Conservation (phyloP, 2,329 filamentous ascomycete genomes). For the Fusarium albidum region DNA sequence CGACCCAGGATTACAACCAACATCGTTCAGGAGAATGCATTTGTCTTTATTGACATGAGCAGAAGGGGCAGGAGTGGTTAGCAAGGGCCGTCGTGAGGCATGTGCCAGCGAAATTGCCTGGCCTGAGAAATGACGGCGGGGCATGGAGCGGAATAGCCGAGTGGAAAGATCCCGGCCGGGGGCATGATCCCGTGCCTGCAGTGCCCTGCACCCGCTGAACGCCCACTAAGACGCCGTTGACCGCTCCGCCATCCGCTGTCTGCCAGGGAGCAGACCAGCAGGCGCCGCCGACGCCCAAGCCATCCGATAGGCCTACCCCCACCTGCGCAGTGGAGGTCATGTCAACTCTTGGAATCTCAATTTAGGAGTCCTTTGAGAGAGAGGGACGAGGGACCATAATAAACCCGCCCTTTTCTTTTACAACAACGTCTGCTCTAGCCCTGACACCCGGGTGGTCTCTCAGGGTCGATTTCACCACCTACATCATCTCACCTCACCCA, state of each 20-base stretch:
- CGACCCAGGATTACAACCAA: neutral
- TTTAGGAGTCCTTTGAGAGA: constrained; percentile 30
- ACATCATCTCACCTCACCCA: constrained; percentile 18
- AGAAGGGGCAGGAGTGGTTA: neutral
- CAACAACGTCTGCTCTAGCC: constrained; percentile 9
- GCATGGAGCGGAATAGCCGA: too few relatives aligned
- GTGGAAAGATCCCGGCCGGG: too few relatives aligned
- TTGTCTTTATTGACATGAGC: neutral
- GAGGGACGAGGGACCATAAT: constrained; percentile 26
- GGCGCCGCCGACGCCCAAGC: constrained; percentile 26
- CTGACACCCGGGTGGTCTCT: constrained; percentile 12
- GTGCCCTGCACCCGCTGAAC: too few relatives aligned
- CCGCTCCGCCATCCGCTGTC: constrained; percentile 23
- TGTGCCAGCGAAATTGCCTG: constrained; percentile 26
- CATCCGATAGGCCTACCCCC: constrained; percentile 29
- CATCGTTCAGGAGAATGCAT: neutral
- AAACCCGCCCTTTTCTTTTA: constrained; percentile 18
- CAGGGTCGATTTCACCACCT: constrained; percentile 16
- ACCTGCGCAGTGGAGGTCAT: constrained; percentile 24
- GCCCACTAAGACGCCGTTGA: constrained; percentile 8
- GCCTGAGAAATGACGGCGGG: constrained; percentile 5
- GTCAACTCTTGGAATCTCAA: constrained; percentile 23
- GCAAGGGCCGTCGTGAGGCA: constrained; percentile 31
- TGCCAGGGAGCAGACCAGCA: constrained; percentile 23
- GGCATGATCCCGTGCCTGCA: too few relatives aligned